Evolutionary conservation across 352 stramenopile genomes (phyloP).

Genomic region (Pythium rhizo-oryzae): DNA sequence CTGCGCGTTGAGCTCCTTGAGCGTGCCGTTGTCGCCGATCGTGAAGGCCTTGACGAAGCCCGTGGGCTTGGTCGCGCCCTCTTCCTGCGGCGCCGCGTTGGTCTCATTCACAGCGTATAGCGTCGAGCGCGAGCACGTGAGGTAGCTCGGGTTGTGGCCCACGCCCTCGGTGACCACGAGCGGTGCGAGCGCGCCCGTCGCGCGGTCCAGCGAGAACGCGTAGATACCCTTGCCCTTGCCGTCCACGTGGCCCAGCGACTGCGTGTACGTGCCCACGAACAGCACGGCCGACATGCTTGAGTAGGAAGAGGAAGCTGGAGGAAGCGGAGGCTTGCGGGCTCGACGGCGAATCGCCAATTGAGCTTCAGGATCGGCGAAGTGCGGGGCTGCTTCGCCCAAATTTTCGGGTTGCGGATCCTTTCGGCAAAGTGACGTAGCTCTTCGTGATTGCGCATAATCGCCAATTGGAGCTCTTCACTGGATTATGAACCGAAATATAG

Average conservation of each 20-base stretch:
- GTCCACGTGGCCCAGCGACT: conserved; percentile 76
- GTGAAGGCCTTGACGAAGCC: conserved; percentile 62
- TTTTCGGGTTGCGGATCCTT: not conserved
- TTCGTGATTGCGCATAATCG: conserved; percentile 6
- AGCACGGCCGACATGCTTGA: conserved; percentile 39
- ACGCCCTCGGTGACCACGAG: conserved; percentile 47
- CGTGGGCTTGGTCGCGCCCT: conserved; percentile 36
- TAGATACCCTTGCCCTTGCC: conserved; percentile 79
- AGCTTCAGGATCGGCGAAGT: not conserved
- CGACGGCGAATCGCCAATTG: conserved; percentile 23
- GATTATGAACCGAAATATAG: conserved; percentile 5
- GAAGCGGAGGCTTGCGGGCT: conserved; percentile 4
- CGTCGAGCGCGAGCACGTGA: conserved; percentile 41
- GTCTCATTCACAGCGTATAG: conserved; percentile 80
- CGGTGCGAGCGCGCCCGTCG: conserved; percentile 48
- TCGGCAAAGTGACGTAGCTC: conserved; percentile 1
- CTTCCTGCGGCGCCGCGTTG: conserved; percentile 40
- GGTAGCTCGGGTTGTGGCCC: conserved; percentile 76
- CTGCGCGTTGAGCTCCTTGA: conserved; percentile 50
- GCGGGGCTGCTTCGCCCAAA: not conserved
- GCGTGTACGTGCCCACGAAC: conserved; percentile 87
- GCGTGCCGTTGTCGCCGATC: conserved; percentile 41
- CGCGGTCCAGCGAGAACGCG: conserved; percentile 57
- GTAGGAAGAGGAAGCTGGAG: not conserved
- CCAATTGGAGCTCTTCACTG: not conserved